phyloP scores from a whole-genome alignment of 2,329 filamentous ascomycete species.

The Alternaria triticimaculans region DNA sequence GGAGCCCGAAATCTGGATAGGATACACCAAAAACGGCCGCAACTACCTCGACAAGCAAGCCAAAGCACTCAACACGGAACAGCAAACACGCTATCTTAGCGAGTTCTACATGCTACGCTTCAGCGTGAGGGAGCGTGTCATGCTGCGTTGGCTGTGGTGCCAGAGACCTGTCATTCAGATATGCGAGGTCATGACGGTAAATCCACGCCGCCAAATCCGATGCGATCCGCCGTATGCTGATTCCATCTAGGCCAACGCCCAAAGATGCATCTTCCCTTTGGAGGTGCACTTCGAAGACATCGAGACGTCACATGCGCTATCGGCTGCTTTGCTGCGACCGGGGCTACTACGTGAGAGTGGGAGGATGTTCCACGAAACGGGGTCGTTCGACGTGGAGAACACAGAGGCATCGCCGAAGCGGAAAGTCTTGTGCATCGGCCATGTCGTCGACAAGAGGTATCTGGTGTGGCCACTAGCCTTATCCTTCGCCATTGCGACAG shows the following conservation, averaged over 20 bases:
- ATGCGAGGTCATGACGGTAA: fast-evolving
- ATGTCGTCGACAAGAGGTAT: not conserved
- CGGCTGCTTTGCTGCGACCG: not conserved
- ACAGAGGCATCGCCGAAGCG: not conserved
- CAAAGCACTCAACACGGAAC: not conserved
- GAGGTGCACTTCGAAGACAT: not conserved
- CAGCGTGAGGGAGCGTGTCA: not conserved
- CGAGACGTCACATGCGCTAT: not conserved
- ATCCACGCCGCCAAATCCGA: not conserved
- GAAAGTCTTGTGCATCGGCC: not conserved
- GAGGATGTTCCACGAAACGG: not conserved
- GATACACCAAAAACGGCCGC: not conserved
- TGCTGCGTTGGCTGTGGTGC: not conserved
- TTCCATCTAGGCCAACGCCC: no score
- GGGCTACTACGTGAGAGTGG: not conserved
- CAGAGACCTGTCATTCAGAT: not conserved
- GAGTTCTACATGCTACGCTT: not conserved
- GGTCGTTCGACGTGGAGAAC: not conserved
- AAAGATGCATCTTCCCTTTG: not conserved
- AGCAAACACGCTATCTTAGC: not conserved
- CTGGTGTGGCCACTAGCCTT: not conserved
- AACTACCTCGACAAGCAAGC: not conserved
- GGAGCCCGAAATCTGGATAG: not conserved
- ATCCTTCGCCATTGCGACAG: not conserved
- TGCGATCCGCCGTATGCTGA: fast-evolving